Conservation (phyloP, 192 early-diverging fungal species). For the Podila epicladia region DNA sequence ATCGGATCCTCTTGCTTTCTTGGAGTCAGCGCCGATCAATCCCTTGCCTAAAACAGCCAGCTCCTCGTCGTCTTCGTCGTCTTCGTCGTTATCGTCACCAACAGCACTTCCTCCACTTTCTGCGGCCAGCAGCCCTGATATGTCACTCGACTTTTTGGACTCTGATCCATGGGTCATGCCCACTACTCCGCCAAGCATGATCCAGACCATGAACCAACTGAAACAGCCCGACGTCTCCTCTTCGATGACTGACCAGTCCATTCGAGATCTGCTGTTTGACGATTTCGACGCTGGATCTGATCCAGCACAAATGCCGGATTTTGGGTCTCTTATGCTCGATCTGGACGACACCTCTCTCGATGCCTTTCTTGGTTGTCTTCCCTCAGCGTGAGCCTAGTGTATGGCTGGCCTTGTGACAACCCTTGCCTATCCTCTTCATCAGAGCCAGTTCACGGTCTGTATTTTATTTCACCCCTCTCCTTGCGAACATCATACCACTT, state of each 20-base stretch:
- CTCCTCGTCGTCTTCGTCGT: background rate
- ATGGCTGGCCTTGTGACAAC: background rate
- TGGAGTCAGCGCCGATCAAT: background rate
- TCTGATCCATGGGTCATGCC: background rate
- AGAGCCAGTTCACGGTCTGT: background rate
- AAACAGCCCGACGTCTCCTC: background rate
- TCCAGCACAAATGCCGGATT: background rate
- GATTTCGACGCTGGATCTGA: background rate
- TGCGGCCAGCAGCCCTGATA: background rate
- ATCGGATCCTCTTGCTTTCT: too few relatives aligned
- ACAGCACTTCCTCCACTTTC: background rate
- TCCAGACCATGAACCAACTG: background rate
- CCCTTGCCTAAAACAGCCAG: background rate
- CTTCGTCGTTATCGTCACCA: background rate
- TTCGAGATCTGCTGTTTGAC: background rate
- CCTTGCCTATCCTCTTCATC: too few relatives aligned
- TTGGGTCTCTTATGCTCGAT: background rate
- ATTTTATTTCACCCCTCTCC: background rate
- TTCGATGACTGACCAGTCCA: background rate
- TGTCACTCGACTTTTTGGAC: background rate
- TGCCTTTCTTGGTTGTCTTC: background rate
- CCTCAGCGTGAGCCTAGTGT: background rate
- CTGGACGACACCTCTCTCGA: background rate
- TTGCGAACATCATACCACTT: background rate
- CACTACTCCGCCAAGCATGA: background rate